Conservation (phyloP, 176 grass and related monocot species). For the Cenchrus americanus region DNA sequence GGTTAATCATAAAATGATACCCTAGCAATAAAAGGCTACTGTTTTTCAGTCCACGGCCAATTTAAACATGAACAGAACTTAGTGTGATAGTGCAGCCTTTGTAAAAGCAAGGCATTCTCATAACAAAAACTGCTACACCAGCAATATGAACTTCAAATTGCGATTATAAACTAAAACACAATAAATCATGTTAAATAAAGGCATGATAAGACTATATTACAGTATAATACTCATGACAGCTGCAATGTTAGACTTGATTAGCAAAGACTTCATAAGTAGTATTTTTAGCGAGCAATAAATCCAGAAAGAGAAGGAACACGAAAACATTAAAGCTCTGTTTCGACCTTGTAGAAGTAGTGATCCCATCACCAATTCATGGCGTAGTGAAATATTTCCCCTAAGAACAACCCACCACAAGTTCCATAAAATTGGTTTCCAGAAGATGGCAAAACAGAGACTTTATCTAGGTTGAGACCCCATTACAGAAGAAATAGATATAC, state of each 20-base stretch:
- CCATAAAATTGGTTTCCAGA: not conserved
- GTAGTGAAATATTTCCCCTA: not conserved
- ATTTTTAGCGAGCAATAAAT: not conserved
- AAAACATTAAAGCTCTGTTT: not conserved
- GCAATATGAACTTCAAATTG: not conserved
- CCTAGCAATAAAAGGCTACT: constrained; percentile 20
- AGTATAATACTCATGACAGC: constrained; percentile 5
- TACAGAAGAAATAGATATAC: constrained; percentile 8
- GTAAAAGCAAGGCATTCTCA: constrained; percentile 12
- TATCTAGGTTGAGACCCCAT: not conserved
- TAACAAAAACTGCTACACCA: constrained; percentile 1
- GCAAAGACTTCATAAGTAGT: not conserved
- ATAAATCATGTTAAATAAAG: constrained; percentile 5
- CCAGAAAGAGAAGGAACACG: not conserved
- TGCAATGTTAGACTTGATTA: not conserved
- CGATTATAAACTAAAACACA: constrained; percentile 15
- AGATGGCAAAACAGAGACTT: not conserved
- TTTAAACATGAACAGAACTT: constrained; percentile 6
- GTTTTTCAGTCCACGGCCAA: not conserved
- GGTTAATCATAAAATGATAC: not conserved
- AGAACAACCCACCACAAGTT: constrained; percentile 4
- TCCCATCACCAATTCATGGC: not conserved
- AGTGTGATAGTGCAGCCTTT: not conserved
- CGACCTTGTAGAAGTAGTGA: not conserved
- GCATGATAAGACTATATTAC: constrained; percentile 14